phyloP scores from a whole-genome alignment of 2,329 filamentous ascomycete species.

The Aspergillus sp. region DNA sequence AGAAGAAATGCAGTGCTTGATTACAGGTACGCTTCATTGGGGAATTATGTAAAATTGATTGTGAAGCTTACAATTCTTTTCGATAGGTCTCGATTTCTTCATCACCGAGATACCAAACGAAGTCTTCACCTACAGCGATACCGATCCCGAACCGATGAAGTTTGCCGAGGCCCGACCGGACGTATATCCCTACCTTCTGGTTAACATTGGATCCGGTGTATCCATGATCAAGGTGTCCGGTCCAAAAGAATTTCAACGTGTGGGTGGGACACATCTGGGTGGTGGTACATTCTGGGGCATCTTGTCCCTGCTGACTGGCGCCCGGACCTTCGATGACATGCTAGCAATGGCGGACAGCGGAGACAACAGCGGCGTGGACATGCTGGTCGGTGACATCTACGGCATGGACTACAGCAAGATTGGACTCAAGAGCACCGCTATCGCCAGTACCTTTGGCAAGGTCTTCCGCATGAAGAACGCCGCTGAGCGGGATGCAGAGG shows the following conservation, averaged over 20 bases:
- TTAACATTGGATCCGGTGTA: slow-evolving; percentile 96
- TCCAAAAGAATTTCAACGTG: slow-evolving; percentile 76
- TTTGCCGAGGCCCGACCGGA: slow-evolving; percentile 71
- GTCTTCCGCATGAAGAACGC: slow-evolving; percentile 88
- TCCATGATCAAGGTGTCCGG: slow-evolving; percentile 96
- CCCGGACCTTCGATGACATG: slow-evolving; percentile 96
- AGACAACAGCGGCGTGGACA: slow-evolving; percentile 88
- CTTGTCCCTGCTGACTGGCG: slow-evolving; percentile 84
- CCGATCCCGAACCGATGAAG: slow-evolving; percentile 79
- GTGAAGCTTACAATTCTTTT: neutral
- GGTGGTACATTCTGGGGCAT: slow-evolving; percentile 98
- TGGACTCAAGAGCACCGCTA: slow-evolving; percentile 88
- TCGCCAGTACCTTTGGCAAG: slow-evolving; percentile 93
- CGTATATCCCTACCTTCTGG: slow-evolving; percentile 92
- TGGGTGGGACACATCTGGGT: slow-evolving; percentile 89
- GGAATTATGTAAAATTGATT: neutral
- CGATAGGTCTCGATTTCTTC: slow-evolving; percentile 89
- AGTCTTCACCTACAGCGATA: slow-evolving; percentile 93
- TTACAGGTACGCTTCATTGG: slow-evolving; percentile 63
- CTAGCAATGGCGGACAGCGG: slow-evolving; percentile 81
- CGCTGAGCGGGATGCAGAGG: slow-evolving; percentile 71
- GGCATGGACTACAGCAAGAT: slow-evolving; percentile 95
- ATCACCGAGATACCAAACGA: slow-evolving; percentile 96
- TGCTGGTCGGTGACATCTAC: slow-evolving; percentile 97
- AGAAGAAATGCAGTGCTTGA: slow-evolving; percentile 98